Evolutionary conservation across 345 rosid genomes (phyloP).

Genomic region (Hevea brasiliensis): DNA sequence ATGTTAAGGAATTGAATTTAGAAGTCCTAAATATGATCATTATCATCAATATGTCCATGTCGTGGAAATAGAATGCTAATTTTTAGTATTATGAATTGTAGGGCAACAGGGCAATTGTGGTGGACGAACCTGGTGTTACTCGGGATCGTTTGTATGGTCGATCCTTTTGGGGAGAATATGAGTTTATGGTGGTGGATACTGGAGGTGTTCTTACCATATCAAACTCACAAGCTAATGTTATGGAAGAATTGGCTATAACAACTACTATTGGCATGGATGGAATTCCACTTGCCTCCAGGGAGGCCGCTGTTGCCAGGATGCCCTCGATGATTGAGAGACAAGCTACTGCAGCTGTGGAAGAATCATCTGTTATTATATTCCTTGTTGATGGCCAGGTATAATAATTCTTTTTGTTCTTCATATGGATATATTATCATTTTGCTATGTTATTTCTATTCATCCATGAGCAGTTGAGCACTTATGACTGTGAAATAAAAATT

Average conservation of each 20-base stretch:
- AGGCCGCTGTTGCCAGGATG: constrained; percentile 93
- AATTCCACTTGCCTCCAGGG: constrained; percentile 73
- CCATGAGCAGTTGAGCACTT: neutral
- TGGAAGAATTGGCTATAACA: constrained; percentile 77
- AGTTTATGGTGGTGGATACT: constrained; percentile 87
- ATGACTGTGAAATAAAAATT: constrained; percentile 6
- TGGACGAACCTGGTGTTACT: constrained; percentile 97
- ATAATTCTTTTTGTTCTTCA: neutral
- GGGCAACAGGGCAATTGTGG: constrained; percentile 91
- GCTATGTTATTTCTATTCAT: constrained; percentile 1
- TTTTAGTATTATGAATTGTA: constrained; percentile 23
- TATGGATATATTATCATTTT: neutral
- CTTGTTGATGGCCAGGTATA: constrained; percentile 95
- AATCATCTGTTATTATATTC: constrained; percentile 71
- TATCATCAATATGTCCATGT: neutral
- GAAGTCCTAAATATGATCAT: neutral
- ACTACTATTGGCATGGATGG: constrained; percentile 96
- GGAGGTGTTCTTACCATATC: constrained; percentile 89
- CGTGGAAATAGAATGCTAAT: neutral
- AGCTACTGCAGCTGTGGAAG: constrained; percentile 91
- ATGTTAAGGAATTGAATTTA: neutral
- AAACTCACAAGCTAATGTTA: constrained; percentile 63
- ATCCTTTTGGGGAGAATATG: constrained; percentile 81
- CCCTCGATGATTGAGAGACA: constrained; percentile 97
- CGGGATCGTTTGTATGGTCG: constrained; percentile 94